phyloP scores from a whole-genome alignment of 2,329 filamentous ascomycete genomes.

The Peltaster fructicola region DNA sequence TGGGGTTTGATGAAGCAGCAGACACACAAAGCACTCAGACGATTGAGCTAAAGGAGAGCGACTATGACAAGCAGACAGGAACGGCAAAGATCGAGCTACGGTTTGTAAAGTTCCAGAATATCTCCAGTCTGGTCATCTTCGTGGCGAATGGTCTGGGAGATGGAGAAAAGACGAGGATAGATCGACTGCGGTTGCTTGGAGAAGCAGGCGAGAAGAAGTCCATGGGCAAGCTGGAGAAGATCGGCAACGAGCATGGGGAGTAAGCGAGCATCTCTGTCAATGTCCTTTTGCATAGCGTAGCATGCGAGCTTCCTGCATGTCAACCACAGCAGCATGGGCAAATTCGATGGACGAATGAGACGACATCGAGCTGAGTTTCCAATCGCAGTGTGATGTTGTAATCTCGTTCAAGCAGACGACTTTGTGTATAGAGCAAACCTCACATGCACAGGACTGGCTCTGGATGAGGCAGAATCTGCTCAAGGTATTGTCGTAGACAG shows the following conservation, averaged over 20 bases:
- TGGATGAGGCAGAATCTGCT: no score
- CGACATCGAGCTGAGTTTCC: no score
- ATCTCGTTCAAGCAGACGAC: no score
- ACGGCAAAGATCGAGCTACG: conserved; percentile 45
- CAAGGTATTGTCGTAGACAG: no score
- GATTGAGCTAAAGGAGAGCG: conserved; percentile 52
- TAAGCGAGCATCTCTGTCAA: conserved; percentile 17
- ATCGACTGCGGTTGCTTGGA: conserved; percentile 64
- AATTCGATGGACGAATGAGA: no score
- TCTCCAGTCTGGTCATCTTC: conserved; percentile 72
- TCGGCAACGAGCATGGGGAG: conserved; percentile 56
- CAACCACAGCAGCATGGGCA: no score
- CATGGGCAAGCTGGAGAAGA: conserved; percentile 89
- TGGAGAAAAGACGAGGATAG: conserved; percentile 69
- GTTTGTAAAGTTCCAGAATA: conserved; percentile 95
- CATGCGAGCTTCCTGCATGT: no score
- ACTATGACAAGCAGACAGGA: conserved; percentile 47
- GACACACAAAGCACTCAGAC: conserved; percentile 66
- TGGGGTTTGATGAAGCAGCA: conserved; percentile 90
- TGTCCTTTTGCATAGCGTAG: no score
- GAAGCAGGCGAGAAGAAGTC: conserved; percentile 83
- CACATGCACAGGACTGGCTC: no score
- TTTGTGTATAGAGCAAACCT: no score
- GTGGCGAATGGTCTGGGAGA: conserved; percentile 67
- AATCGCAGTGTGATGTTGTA: no score